Evolutionary conservation across 2,329 filamentous ascomycete species (phyloP).

Genomic region (Fusarium nygamai): DNA sequence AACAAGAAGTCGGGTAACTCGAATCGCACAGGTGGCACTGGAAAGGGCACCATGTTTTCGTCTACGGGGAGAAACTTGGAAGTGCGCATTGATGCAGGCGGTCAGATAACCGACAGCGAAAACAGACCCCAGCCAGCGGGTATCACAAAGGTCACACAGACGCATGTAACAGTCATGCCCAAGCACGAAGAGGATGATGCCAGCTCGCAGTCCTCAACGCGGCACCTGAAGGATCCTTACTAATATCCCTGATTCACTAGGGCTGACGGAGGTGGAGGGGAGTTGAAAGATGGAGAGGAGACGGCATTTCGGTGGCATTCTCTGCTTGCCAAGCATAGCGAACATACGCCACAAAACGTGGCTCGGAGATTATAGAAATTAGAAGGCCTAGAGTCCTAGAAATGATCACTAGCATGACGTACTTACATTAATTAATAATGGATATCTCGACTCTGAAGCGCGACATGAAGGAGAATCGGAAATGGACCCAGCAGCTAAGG

Average conservation of each 20-base stretch:
- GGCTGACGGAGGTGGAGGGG: not conserved
- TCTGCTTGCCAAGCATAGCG: not conserved
- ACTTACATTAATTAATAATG: slow-evolving; percentile 2
- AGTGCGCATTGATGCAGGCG: slow-evolving; percentile 18
- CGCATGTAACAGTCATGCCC: slow-evolving; percentile 29
- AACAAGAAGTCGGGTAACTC: not conserved
- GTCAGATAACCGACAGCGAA: not conserved
- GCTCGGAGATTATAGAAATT: not conserved
- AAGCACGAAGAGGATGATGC: slow-evolving; percentile 34
- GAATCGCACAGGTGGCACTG: not conserved
- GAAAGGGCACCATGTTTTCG: slow-evolving; percentile 8
- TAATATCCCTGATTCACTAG: not conserved
- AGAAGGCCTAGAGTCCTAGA: not conserved
- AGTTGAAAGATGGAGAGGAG: not conserved
- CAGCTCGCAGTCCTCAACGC: slow-evolving; percentile 37
- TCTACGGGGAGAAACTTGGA: slow-evolving; percentile 18
- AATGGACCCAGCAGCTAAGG: not conserved
- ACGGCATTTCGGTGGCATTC: not conserved
- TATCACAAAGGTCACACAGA: slow-evolving; percentile 40
- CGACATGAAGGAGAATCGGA: not conserved
- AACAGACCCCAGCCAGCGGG: slow-evolving; percentile 9
- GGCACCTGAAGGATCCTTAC: slow-evolving; percentile 26
- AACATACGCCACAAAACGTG: not conserved
- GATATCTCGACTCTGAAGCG: not conserved
- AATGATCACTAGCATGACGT: not conserved